Evolutionary conservation across 768 basidiomycete species (phyloP).

Genomic region (Pleurotus sapidus): DNA sequence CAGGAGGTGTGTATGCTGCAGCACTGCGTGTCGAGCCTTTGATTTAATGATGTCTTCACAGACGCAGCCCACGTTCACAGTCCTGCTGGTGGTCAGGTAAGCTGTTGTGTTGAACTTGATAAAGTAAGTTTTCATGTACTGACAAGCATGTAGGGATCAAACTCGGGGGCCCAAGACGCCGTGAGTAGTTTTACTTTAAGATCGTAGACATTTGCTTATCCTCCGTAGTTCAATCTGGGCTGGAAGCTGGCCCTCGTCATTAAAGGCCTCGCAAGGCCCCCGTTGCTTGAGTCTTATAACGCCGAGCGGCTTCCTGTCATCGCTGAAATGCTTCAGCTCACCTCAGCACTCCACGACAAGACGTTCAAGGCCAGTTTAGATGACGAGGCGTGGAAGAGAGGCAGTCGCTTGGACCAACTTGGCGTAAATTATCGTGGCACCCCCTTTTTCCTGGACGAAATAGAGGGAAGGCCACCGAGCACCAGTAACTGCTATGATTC

Average conservation of each 20-base stretch:
- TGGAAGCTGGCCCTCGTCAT: constrained; percentile 22
- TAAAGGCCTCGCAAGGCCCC: constrained; percentile 10
- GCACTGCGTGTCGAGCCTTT: neutral
- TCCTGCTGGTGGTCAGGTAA: constrained; percentile 20
- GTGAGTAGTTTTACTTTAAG: constrained; percentile 10
- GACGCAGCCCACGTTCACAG: constrained; percentile 25
- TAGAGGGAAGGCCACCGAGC: constrained; percentile 3
- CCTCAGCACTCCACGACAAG: constrained; percentile 16
- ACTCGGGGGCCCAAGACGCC: constrained; percentile 16
- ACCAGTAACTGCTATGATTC: constrained; percentile 20
- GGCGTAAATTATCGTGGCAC: constrained; percentile 25
- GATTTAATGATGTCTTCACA: constrained; percentile 23
- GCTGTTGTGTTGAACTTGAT: constrained; percentile 10
- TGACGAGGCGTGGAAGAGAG: constrained; percentile 3
- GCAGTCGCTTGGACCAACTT: constrained; percentile 17
- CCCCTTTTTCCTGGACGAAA: constrained; percentile 23
- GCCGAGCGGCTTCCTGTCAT: constrained; percentile 28
- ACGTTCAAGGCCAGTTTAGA: constrained; percentile 4
- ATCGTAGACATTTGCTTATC: constrained; percentile 3
- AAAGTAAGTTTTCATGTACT: too few relatives aligned
- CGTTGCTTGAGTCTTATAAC: constrained; percentile 19
- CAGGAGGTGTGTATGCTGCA: constrained; percentile 29
- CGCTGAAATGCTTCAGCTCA: constrained; percentile 30
- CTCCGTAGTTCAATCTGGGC: constrained; percentile 20
- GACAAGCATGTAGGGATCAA: constrained; percentile 7